Conservation (phyloP, 2,329 filamentous ascomycete genomes). For the Nannizziopsis barbatae region DNA sequence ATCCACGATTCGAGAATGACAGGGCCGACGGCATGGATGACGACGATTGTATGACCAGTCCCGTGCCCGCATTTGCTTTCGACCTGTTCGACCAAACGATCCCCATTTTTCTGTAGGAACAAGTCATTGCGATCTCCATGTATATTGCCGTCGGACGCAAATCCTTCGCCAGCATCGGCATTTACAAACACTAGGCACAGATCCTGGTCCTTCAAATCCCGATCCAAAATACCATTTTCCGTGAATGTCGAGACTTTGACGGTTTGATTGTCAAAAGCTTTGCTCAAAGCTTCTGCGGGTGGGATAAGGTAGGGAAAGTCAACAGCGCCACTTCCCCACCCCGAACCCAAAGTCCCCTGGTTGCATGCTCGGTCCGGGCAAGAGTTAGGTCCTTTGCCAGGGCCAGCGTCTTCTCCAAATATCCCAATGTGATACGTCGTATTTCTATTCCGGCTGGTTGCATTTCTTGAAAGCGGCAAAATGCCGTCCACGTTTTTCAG, state of each 20-base stretch:
- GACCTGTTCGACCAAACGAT: slow-evolving; percentile 58
- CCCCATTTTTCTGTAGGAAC: slow-evolving; percentile 63
- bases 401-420: slow-evolving; percentile 41
- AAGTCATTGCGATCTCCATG: slow-evolving; percentile 45
- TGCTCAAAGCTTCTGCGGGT: slow-evolving; percentile 30
- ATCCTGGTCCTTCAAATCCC: slow-evolving; percentile 30
- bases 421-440: slow-evolving; percentile 43
- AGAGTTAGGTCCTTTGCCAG: slow-evolving; percentile 39
- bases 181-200: slow-evolving; percentile 42
- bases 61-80: slow-evolving; percentile 55
- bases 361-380: slow-evolving; percentile 56
- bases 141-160: slow-evolving; percentile 45
- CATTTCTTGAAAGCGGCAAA: slow-evolving; percentile 31
- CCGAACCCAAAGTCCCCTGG: slow-evolving; percentile 57
- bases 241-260: slow-evolving; percentile 43
- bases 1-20: slow-evolving; percentile 51
- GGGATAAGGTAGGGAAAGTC: slow-evolving; percentile 51
- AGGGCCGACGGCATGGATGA: slow-evolving; percentile 71
- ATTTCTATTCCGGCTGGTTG: slow-evolving; percentile 31
- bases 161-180: slow-evolving; percentile 40
- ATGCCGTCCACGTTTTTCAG: slow-evolving; percentile 37
- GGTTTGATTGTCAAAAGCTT: slow-evolving; percentile 33
- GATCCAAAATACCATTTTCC: slow-evolving; percentile 35
- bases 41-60: slow-evolving; percentile 60
- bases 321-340: slow-evolving; percentile 63